These are phyloP conservation scores for Populus hybrid DNA, from an alignment of 441 rosid genomes.

Conservation along the genomic window DNA sequence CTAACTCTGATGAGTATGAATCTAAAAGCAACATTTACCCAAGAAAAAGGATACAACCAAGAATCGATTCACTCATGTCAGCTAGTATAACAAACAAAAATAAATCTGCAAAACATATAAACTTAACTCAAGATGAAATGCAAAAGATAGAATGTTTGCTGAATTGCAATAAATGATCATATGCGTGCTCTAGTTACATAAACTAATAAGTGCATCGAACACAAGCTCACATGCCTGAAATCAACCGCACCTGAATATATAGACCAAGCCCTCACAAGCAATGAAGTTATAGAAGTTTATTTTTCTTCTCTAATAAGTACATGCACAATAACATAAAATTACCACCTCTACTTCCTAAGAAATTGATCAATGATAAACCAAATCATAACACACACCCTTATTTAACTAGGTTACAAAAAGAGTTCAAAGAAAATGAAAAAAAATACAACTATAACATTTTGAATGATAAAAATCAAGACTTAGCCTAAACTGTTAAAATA, in stretches of 20 bases:
- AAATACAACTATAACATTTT: background rate
- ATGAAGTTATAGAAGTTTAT: background rate
- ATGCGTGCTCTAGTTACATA: no score
- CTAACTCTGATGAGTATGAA: background rate
- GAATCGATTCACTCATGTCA: background rate
- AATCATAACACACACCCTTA: background rate
- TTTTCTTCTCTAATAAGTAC: background rate
- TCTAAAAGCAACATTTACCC: background rate
- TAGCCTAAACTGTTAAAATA: background rate
- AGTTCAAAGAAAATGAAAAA: background rate
- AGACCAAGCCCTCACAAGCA: background rate
- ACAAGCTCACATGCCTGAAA: background rate
- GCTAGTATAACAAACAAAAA: background rate
- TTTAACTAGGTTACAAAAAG: background rate
- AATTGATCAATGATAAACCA: background rate
- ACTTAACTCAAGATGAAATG: background rate
- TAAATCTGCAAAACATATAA: background rate
- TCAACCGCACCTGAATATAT: background rate
- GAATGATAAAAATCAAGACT: background rate
- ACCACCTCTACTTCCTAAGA: background rate
- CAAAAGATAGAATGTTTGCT: background rate
- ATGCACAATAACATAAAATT: background rate
- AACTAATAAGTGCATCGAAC: no score
- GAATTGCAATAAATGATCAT: background rate
- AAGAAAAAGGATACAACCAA: background rate